Percentiles rank a stretch among this genome's conserved stretches.
Conservation (phyloP, 1,284 basidiomycete species). For the Leccinum pallidistipes region DNA sequence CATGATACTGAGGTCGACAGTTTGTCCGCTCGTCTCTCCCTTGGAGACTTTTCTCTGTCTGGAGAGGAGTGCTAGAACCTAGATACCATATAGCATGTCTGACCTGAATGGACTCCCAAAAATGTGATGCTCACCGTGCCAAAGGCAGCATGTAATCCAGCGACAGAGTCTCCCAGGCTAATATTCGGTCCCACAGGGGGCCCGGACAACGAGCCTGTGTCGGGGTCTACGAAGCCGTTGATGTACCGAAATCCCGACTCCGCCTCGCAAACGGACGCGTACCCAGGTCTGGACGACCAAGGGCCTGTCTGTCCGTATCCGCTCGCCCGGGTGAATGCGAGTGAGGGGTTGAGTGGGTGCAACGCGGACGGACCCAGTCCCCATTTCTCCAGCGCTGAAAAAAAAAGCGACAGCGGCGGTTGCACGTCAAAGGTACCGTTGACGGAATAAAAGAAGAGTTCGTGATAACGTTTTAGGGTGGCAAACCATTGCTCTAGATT, state of each 20-base stretch:
- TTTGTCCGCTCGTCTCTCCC: slow-evolving; percentile 47
- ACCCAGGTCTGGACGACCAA: slow-evolving; percentile 66
- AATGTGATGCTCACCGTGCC: slow-evolving; percentile 52
- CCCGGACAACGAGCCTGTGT: slow-evolving; percentile 52
- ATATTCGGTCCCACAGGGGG: slow-evolving; percentile 71
- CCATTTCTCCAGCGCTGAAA: slow-evolving; percentile 69
- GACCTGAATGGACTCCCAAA: too few relatives aligned
- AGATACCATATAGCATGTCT: not conserved
- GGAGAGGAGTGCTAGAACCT: slow-evolving; percentile 73
- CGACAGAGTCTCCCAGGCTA: slow-evolving; percentile 68
- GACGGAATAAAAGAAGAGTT: too few relatives aligned
- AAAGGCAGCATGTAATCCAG: slow-evolving; percentile 70
- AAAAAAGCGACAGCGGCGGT: not conserved
- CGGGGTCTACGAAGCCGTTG: slow-evolving; percentile 59
- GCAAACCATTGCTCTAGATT: too few relatives aligned
- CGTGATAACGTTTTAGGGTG: too few relatives aligned
- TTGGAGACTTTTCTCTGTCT: slow-evolving; percentile 41
- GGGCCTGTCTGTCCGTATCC: slow-evolving; percentile 75
- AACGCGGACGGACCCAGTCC: slow-evolving; percentile 56
- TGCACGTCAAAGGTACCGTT: not conserved
- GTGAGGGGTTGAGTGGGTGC: slow-evolving; percentile 56
- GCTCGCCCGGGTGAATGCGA: slow-evolving; percentile 72
- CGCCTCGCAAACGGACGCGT: slow-evolving; percentile 72
- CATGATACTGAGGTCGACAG: slow-evolving; percentile 73
- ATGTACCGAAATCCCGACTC: slow-evolving; percentile 73